Evolutionary conservation across 2,329 filamentous ascomycete species (phyloP), one percentile per base, ranked within the genome.

Genomic region (Fusarium sarcochroum): DNA sequence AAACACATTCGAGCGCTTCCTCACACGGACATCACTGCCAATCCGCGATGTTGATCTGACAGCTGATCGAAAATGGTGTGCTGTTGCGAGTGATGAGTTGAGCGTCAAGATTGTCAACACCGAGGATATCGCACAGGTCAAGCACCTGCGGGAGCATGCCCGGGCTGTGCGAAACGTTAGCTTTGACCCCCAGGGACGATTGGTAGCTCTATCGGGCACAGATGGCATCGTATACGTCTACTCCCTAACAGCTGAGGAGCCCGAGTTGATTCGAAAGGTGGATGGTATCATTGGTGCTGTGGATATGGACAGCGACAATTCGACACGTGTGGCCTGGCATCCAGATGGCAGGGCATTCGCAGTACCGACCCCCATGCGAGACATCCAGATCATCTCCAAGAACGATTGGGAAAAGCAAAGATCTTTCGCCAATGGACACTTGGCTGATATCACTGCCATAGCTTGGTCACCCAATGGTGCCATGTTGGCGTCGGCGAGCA

Each of bases 381-480:
- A 97, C 76, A 89, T 97, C 27, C 91, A 97, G 74, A 88, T 98
- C 38, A 87, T 98, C 57, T 97, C 95, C n/a, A 90, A 90, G 65
- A 89, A 89, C 52, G 93, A 98, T 77, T 98, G 95, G 92, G 92
- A 94, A 76, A 91, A 91, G 70, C 94, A 98, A 78, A 88, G 91
- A 63, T 81, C 84, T 0, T 99, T 99, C 76, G 82, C 89, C 15
- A 89, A 90, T 30, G 93, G 91, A 0, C 96, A 98, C 76, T 89
- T 89, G 41, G 91, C 90, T 18, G 92, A 97, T 70, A 91, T 99
- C 60, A 97, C 93, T 0, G 92, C 94, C 4, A 81, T 97, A 35
- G 90, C 92, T 35, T 99, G 96, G 96, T 97, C 95, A 15, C 93
- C 94, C 3, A 99, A 99, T 76, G 96, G 96, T 38, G 93, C 94